Base-by-base conservation (phyloP, 306 rosid species). In the Trifolium repens region DNA sequence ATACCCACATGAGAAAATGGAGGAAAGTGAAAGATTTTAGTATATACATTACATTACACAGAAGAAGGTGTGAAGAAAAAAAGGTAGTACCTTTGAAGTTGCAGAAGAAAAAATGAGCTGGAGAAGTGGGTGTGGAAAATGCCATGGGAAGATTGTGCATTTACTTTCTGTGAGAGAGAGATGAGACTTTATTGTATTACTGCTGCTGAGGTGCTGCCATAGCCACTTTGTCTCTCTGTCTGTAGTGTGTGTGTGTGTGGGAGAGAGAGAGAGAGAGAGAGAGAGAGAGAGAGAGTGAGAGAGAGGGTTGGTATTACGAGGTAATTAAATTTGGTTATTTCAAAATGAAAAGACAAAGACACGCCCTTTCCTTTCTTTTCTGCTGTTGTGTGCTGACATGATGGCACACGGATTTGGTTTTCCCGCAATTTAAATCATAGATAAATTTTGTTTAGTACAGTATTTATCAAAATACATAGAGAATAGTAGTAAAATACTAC, bases 261-360 rank as follows among this genome's bases (percentile, higher is more conserved):
- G 24, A 22, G 24, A 22, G 7, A 6, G 34, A 30, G 34, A 30
- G 34, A 30, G 34, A 35, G 32, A 16, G 44, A 30, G 53, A 46
- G 17, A 27, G 40, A 9, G 70, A 10, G 72, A 42, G 58, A 66
- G 40, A 67, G 53, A 37, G 77, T 49, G 76, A 72, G 50, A 39
- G 19, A 11, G 16, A 64, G 10, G 9, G 17, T 34, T 26, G 84
- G 84, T 42, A 73, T 76, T 74, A 34, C 85, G 79, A 85, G 87
- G 87, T 63, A 42, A 42, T 42, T 73, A 74, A 59, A 59, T 53
- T 73, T 58, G 74, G 83, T 77, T 74, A 70, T 74, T 74, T 30
- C 12, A 85, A 85, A 82, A 80, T 64, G 83, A 82, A 83, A 73
- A 73, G 69, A 37, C 64, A 57, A 0, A 24, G 4, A 44, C 50